Conservation (phyloP, 2,329 filamentous ascomycete species). For the Clarireedia monteithiana region DNA sequence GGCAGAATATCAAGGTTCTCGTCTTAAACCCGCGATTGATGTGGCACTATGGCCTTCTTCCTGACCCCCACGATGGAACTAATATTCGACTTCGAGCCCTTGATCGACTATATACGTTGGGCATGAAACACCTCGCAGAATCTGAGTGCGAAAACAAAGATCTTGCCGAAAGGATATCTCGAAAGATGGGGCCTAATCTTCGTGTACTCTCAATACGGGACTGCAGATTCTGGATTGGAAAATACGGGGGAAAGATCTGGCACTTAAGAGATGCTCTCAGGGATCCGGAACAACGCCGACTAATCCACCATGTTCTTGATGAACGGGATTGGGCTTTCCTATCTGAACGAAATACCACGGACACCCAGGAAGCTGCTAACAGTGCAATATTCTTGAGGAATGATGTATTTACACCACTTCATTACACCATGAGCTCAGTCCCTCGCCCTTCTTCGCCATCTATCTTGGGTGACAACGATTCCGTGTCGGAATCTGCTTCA, state of each 20-base stretch:
- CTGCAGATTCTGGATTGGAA: constrained; percentile 9
- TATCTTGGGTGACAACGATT: not conserved
- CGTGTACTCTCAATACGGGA: constrained; percentile 6
- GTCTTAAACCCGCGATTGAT: constrained; percentile 3
- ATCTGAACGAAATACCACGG: constrained; percentile 5
- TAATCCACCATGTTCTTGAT: constrained; percentile 2
- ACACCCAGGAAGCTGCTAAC: constrained; percentile 10
- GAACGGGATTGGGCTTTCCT: constrained; percentile 7
- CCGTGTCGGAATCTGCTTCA: not conserved
- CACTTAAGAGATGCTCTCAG: constrained; percentile 7
- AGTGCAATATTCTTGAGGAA: constrained; percentile 8
- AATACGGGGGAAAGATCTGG: constrained; percentile 3
- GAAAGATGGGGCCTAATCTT: constrained; percentile 7
- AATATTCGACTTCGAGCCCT: constrained; percentile 4
- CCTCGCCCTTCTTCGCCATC: not conserved
- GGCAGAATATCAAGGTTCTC: constrained; percentile 9
- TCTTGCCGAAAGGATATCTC: constrained; percentile 6
- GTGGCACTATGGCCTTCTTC: constrained; percentile 8
- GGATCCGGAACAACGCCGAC: constrained; percentile 6
- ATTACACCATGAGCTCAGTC: not conserved
- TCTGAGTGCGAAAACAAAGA: constrained; percentile 5
- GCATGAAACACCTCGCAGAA: constrained; percentile 8
- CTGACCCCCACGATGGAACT: constrained; percentile 4
- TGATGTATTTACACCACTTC: constrained; percentile 4
- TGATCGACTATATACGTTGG: not conserved